These are phyloP conservation scores for Ustilago curta DNA, from an alignment of 1,284 basidiomycete genomes.

Conservation along the genomic window DNA sequence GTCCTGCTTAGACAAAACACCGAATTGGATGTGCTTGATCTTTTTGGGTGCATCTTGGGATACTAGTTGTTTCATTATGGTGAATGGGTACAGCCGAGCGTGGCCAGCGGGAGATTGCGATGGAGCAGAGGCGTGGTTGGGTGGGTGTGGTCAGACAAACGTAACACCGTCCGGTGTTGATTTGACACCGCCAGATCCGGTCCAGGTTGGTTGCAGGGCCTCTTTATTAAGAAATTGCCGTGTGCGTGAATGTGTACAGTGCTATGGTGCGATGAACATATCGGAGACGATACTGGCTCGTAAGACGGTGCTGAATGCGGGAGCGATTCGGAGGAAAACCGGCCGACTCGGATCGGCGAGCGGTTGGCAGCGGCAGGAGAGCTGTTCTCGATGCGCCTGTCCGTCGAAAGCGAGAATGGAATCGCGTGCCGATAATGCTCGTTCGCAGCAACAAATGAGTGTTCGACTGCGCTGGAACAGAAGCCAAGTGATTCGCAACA, in stretches of 20 bases:
- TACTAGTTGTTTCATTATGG: constrained; percentile 67
- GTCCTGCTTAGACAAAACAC: constrained; percentile 69
- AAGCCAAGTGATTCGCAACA: background rate
- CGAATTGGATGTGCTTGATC: constrained; percentile 70
- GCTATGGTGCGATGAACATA: constrained; percentile 5
- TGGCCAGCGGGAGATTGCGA: constrained; percentile 14
- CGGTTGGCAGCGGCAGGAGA: background rate
- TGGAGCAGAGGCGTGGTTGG: background rate
- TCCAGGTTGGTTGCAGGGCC: background rate
- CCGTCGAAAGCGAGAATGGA: too few relatives aligned
- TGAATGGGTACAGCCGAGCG: constrained; percentile 8
- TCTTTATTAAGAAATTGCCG: background rate
- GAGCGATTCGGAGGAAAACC: background rate
- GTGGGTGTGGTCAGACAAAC: background rate
- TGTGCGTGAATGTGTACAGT: background rate
- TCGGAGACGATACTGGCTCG: background rate
- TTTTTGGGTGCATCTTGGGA: constrained; percentile 68
- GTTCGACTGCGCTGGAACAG: background rate
- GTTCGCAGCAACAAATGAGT: too few relatives aligned
- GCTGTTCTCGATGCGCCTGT: background rate
- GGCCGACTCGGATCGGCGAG: background rate
- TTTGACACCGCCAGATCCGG: too few relatives aligned
- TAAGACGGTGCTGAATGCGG: background rate
- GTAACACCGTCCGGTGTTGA: too few relatives aligned
- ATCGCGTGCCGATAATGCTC: background rate